Base-by-base conservation (phyloP, 2,329 filamentous ascomycete species). In the Penicillium palitans region DNA sequence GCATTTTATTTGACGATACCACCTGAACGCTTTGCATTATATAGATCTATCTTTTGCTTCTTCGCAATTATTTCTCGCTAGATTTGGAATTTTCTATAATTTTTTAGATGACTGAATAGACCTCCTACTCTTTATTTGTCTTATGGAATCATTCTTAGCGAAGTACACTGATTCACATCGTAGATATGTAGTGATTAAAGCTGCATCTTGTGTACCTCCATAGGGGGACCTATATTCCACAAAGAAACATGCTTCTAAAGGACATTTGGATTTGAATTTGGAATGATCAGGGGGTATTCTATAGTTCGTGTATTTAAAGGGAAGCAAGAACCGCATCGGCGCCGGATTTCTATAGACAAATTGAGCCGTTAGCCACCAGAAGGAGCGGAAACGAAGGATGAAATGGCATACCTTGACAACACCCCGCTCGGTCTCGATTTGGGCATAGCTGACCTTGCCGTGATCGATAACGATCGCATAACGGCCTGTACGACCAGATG, bases 391-490 rank as follows among this genome's bases (percentile, higher is more conserved):
- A 10, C 2, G 8, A 17, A n/a, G 1, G 0, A 9, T 15, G 2
- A 31, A 42, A 17, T 19, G 31, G 3, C 64, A 51, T 58, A 74
- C 72, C 69, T 81, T 65, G 15, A 70, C 63, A 58, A 51, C 56
- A 25, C 71, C 67, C 59, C 60, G 67, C 64, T 72, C 82, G 52
- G 75, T 78, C 79, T 96, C 90, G 67, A 86, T 87, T 76, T 88
- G 88, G 51, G 90, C 89, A 74, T 96, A 95, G 65, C 80, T 79
- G 65, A 96, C 83, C 80, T 90, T 93, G 72, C 91, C 91, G 71
- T 95, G 82, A 76, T 92, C 90, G 66, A 96, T 80, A 62, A 92
- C 81, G 72, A 96, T 84, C 62, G 90, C 91, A 80, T 90, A 96
- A 52, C 91, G 84, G 49, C 84, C 87, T 57, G 89, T 91, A 60